Evolutionary conservation across 139 green algal species (phyloP).

Genomic region (Chlorella sp.): DNA sequence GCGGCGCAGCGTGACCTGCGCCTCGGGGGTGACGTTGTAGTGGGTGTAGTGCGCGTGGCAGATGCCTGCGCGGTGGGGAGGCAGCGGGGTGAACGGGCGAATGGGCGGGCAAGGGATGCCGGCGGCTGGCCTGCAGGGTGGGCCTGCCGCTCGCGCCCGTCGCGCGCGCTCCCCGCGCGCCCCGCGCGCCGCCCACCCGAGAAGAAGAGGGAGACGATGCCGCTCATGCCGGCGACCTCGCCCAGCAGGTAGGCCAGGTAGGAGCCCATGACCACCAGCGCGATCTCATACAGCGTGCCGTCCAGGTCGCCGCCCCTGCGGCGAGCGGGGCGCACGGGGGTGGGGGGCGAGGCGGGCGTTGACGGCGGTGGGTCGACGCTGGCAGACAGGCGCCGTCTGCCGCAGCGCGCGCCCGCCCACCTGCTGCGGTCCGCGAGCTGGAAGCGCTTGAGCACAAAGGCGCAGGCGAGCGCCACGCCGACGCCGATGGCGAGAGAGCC

Average conservation of each 20-base stretch:
- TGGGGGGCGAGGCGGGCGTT: background rate
- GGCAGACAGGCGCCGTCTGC: background rate
- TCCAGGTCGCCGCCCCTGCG: background rate
- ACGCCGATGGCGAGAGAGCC: conserved; percentile 56
- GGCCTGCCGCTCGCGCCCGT: no score
- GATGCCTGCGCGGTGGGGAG: conserved; percentile 51
- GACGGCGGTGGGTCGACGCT: background rate
- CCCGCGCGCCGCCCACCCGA: no score
- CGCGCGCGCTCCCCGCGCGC: no score
- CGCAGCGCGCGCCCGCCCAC: background rate
- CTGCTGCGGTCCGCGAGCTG: conserved; percentile 8
- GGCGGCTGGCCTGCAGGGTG: no score
- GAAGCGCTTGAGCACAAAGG: conserved; percentile 58
- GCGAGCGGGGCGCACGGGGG: background rate
- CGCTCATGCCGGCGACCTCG: conserved; percentile 79
- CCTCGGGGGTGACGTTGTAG: conserved; percentile 51
- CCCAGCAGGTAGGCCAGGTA: conserved; percentile 82
- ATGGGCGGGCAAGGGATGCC: no score
- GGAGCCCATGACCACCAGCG: conserved; percentile 48
- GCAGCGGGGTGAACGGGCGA: no score
- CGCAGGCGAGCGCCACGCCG: conserved; percentile 49
- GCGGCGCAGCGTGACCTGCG: conserved; percentile 50
- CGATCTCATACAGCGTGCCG: conserved; percentile 42
- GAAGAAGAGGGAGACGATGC: conserved; percentile 90
- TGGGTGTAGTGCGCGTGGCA: conserved; percentile 70